Evolutionary conservation across 1,139 yeast genomes (phyloP), one percentile per base, ranked within the genome.

Genomic region (Geotrichum fermentans): DNA sequence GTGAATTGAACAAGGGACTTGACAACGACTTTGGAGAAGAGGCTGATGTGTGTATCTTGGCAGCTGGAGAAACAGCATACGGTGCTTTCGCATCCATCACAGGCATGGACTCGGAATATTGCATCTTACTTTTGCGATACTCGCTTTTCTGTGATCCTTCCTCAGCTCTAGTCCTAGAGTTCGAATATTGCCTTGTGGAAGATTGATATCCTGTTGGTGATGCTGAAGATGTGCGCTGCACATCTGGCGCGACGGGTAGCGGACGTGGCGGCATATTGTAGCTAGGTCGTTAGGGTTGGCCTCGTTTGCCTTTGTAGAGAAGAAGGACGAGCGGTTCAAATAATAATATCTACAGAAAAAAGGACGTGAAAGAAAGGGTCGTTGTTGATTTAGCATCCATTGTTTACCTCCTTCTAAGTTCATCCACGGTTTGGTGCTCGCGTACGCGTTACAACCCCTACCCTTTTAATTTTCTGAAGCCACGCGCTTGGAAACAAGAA

Each of bases 61-160:
- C 45, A 16, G 22, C 35, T 20, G 51, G 41, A 4, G 47, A 33
- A n/a, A 47, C 51, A 10, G 51, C 51, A 20, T 47, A 47, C 4
- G 41, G 41, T n/a, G 41, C 33, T 2, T 24, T 38, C 1, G 47
- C 51, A 26, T 47, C 51, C 43, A 40, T 32, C 10, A 47, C 51
- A 6, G 51, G 51, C 51, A 47, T 47, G 4, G 51, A 47, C 2
- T 43, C 47, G 2, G 51, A 47, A 28, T 41, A 47, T 24, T 43
- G 51, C 8, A 43, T 38, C 17, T 17, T 16, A 16, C 24, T 40
- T 5, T 16, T 20, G 2, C 20, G 29, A 29, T 30, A 13, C 11
- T 38, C 21, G 17, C 20, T 11, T 24, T 24, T 32, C 11, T 26
- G 32, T 8, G 13, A 14, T 14, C 20, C n/a, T 3, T 16, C 20